Conservation (phyloP, 257 asterid species). For the Mitragyna speciosa region DNA sequence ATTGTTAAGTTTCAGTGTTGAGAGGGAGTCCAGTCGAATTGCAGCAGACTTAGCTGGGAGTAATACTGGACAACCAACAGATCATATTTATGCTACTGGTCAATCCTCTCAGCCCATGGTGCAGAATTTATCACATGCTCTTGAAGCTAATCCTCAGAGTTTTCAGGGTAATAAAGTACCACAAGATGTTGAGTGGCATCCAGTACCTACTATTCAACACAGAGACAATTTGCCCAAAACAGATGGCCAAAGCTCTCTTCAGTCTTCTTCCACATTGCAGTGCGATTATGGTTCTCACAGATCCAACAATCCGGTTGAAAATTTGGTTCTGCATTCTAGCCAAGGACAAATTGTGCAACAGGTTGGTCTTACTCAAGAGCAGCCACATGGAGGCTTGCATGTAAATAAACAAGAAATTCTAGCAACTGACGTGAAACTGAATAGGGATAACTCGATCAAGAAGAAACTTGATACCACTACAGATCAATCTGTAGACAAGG, state of each 20-base stretch:
- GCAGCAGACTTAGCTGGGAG: slow-evolving; percentile 34
- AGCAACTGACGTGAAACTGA: slow-evolving; percentile 35
- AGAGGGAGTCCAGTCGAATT: slow-evolving; percentile 44
- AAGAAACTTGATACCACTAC: slow-evolving; percentile 44
- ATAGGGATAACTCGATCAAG: slow-evolving; percentile 36
- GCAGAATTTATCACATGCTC: slow-evolving; percentile 43
- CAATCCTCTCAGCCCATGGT: slow-evolving; percentile 42
- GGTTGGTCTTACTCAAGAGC: slow-evolving; percentile 36
- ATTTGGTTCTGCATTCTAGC: slow-evolving; percentile 33
- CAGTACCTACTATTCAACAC: slow-evolving; percentile 35
- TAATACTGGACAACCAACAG: slow-evolving; percentile 36
- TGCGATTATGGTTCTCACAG: slow-evolving; percentile 43
- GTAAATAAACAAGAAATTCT: slow-evolving; percentile 37
- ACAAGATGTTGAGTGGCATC: slow-evolving; percentile 53
- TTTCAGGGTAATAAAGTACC: slow-evolving; percentile 37
- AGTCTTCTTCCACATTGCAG: slow-evolving; percentile 31
- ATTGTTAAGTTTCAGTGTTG: slow-evolving; percentile 51
- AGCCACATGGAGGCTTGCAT: slow-evolving; percentile 36
- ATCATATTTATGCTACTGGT: slow-evolving; percentile 37
- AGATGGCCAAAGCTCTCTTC: slow-evolving; percentile 32
- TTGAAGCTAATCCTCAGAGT: slow-evolving; percentile 42
- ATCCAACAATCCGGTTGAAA: slow-evolving; percentile 46
- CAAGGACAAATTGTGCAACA: slow-evolving; percentile 39
- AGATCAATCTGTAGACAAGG: slow-evolving; percentile 44
- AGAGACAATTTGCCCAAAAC: slow-evolving; percentile 31